Evolutionary conservation across 768 basidiomycete genomes (phyloP), one percentile per base, ranked within the genome.

Genomic region (Kwoniella europaea): DNA sequence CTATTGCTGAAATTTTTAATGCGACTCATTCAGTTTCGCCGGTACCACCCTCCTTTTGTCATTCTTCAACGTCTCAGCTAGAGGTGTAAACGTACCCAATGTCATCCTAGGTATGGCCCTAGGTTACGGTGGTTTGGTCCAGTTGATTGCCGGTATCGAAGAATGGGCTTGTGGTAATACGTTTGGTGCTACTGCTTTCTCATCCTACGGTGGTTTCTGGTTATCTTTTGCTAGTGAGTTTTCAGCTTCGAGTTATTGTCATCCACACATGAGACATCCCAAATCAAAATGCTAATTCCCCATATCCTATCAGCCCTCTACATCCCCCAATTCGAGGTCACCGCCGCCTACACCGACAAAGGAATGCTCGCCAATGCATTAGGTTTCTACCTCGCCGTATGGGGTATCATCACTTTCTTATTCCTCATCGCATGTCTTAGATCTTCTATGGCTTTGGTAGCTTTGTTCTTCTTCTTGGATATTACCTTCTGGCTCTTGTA

Each of bases 141-240:
- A 95, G 81, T 86, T 95, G 57, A 85, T 94, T 50, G 93, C 93
- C 41, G 94, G 94, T 53, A 92, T 94, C 90, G 75, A 80, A 74
- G 84, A 84, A 71, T 85, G 83, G 75, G 83, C 82, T 6, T 77
- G 79, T 24, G 84, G 84, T 50, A 85, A 85, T 77, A 84, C 83
- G 4, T 84, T 84, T 72, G 84, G 67, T 67, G 78, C 79, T 27
- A 81, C 82, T 58, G 79, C 80, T 15, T 83, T 83, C 71, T 52
- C 74, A 1, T 76, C 76, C n/a, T 83, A 83, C 56, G 82, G 81
- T 63, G 79, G 79, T 27, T 83, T 83, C 75, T 83, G 82, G 82
- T 20, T 83, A 50, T 71, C 73, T 16, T 83, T 78, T 55, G 77
- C 65, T 16, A 44, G 77, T 79, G 59, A 70, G 77, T 72, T 13